Base-by-base conservation (phyloP, 2,329 filamentous ascomycete species). In the Chrysoporthe cubensis region DNA sequence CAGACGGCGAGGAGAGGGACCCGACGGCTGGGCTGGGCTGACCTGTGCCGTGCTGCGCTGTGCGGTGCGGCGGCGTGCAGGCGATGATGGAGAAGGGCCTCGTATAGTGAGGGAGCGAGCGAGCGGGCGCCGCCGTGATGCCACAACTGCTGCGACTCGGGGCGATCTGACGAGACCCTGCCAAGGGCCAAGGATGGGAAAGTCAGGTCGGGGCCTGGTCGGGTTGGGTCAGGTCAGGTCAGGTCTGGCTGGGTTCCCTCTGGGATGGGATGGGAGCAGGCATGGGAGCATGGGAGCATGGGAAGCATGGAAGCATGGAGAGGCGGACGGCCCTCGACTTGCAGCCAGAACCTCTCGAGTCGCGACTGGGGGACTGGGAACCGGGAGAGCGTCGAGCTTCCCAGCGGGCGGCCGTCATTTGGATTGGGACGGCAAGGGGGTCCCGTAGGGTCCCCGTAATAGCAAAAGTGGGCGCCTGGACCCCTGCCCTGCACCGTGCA, bases 361-460 rank as follows among this genome's bases (percentile, higher is more conserved):
- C 26, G 26, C 26, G 26, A 26, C 26, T 26, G 26, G 26, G 26
- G 26, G 26, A 26, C 26, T 26, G 26, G 26, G 26, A 26, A 26
- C 26, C 26, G 26, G 26, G 26, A 26, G 0, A 26, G 26, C 26
- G 26, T 26, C 26, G 26, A 26, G 26, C 26, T 26, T 26, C 26
- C 26, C 26, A 26, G 26, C 26, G 26, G 26, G 16, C 50, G 50
- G 16, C 54, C 14, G 54, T 57, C 54, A 57, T 16, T 34, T 18
- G 21, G n/a, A 26, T 3, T 34, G 8, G 21, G n/a, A 16, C 4
- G 42, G 5, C 58, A 48, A 44, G 58, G 58, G 58, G 43, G 9
- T 32, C 58, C 58, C 58, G 58, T 61, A 46, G 58, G 58, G 43
- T 2, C 18, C 58, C 58, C 58, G 58, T 61, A 46, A 61, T 46